A percentile compares a stretch with the other conserved stretches of the same genome.
Conservation (phyloP, 2,329 filamentous ascomycete species). For the Nothopassalora personata region DNA sequence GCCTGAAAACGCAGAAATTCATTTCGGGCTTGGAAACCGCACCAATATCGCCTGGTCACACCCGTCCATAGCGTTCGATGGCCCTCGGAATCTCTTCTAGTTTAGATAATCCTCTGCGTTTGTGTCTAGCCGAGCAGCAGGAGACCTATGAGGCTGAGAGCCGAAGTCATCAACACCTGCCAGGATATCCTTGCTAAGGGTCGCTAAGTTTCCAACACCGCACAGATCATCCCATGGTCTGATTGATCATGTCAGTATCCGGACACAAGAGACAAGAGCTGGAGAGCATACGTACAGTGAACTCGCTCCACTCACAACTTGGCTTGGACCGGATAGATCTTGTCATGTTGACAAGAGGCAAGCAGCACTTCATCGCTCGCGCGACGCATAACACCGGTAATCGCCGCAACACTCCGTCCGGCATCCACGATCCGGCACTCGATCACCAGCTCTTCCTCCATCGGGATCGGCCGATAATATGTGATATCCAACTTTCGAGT, state of each 20-base stretch:
- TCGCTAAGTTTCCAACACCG: too few species aligned
- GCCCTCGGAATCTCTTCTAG: too few species aligned
- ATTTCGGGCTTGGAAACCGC: too few species aligned
- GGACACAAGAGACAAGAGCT: not conserved
- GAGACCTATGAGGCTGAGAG: too few species aligned
- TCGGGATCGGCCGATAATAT: conserved; percentile 39
- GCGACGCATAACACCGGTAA: conserved; percentile 37
- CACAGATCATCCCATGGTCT: not conserved
- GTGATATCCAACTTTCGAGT: conserved; percentile 40
- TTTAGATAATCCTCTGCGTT: too few species aligned
- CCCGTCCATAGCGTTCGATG: too few species aligned
- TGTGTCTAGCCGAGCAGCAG: too few species aligned
- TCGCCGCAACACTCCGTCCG: conserved; percentile 37
- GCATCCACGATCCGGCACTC: conserved; percentile 41
- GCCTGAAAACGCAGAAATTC: too few species aligned
- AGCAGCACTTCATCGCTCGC: conserved; percentile 29
- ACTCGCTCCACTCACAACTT: conserved; percentile 4
- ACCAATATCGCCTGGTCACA: too few species aligned
- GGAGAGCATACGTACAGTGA: too few species aligned
- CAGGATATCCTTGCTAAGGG: too few species aligned
- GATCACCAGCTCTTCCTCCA: conserved; percentile 36
- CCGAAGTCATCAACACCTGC: too few species aligned
- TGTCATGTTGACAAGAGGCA: conserved; percentile 32
- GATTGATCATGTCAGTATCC: not conserved
- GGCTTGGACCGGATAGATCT: conserved; percentile 14